Percentiles rank a stretch among this genome's conserved stretches.
Evolutionary conservation across 108 stramenopile species (phyloP).

Genomic region (Conticribra weissflogii): DNA sequence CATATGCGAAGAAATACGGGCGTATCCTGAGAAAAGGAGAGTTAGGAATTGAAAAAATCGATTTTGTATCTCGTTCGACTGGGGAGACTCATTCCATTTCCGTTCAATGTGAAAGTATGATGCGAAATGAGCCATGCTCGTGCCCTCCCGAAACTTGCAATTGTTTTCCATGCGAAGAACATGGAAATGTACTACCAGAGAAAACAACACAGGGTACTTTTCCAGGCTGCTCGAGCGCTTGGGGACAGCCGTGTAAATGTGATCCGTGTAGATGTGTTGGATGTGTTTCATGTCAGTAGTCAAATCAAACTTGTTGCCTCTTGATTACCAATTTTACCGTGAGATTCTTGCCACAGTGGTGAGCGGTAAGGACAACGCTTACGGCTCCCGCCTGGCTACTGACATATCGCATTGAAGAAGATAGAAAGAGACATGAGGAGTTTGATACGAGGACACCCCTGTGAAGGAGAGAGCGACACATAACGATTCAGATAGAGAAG

Average conservation of each 20-base stretch:
- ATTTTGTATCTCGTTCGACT: slow-evolving; percentile 2
- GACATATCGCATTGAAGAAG: too few species aligned
- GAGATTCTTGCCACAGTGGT: too few species aligned
- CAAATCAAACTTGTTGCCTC: too few species aligned
- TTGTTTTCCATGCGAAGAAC: slow-evolving; percentile 46
- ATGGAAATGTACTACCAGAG: slow-evolving; percentile 30
- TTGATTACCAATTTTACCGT: too few species aligned
- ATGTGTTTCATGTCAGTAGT: slow-evolving; percentile 20
- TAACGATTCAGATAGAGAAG: too few species aligned
- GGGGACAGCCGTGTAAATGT: slow-evolving; percentile 30
- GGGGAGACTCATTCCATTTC: slow-evolving; percentile 25
- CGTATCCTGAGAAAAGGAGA: slow-evolving; percentile 39
- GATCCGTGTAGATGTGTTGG: slow-evolving; percentile 33
- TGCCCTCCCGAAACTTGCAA: slow-evolving; percentile 52
- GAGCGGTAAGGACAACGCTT: too few species aligned
- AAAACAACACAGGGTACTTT: slow-evolving; percentile 1
- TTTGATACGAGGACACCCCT: too few species aligned
- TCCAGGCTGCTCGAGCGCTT: slow-evolving; percentile 33
- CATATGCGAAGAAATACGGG: slow-evolving; percentile 52
- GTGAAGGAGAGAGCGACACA: too few species aligned
- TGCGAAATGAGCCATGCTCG: slow-evolving; percentile 38
- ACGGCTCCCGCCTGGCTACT: too few species aligned
- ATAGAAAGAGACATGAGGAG: too few species aligned
- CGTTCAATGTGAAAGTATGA: slow-evolving; percentile 45
- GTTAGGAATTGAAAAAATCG: slow-evolving; percentile 52